phyloP scores from a whole-genome alignment of 1,284 basidiomycete species.

The Cutaneotrichosporon sp. region DNA sequence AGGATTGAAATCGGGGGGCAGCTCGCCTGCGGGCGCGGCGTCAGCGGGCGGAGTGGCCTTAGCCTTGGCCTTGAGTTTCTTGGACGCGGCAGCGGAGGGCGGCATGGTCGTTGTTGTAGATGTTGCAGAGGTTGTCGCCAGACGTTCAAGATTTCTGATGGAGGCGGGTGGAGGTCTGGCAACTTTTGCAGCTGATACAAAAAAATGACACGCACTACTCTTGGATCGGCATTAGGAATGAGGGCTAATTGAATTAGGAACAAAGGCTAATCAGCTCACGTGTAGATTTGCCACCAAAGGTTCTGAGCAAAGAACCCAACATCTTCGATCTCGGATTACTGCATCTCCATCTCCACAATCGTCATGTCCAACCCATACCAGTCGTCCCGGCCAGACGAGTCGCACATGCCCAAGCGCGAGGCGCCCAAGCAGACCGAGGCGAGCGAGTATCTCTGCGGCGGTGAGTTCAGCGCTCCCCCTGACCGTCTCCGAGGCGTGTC shows the following conservation, averaged over 20 bases:
- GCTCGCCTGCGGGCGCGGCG: constrained; percentile 18
- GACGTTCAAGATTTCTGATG: constrained; percentile 9
- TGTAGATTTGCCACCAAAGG: constrained; percentile 5
- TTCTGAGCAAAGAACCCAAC: too few relatives aligned
- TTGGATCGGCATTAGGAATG: neutral
- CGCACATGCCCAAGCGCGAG: constrained; percentile 30
- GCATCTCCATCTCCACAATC: neutral
- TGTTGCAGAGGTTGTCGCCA: neutral
- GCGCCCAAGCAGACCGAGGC: constrained; percentile 48
- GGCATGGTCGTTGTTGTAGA: constrained; percentile 10
- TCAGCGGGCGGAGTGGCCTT: constrained; percentile 12
- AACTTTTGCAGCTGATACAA: constrained; percentile 14
- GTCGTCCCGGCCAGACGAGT: constrained; percentile 26
- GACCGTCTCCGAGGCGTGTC: too few relatives aligned
- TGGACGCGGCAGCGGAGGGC: constrained; percentile 11
- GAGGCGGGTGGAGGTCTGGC: neutral
- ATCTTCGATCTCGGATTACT: neutral
- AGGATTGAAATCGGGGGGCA: constrained; percentile 53
- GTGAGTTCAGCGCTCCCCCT: constrained; percentile 48
- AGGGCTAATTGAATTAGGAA: neutral
- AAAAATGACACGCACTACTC: neutral
- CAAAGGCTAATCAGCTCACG: neutral
- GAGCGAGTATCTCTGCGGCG: constrained; percentile 90
- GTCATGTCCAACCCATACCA: constrained; percentile 42
- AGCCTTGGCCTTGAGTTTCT: constrained; percentile 16